Base-by-base conservation (phyloP, 2,329 filamentous ascomycete genomes). In the Didymella pinodella region DNA sequence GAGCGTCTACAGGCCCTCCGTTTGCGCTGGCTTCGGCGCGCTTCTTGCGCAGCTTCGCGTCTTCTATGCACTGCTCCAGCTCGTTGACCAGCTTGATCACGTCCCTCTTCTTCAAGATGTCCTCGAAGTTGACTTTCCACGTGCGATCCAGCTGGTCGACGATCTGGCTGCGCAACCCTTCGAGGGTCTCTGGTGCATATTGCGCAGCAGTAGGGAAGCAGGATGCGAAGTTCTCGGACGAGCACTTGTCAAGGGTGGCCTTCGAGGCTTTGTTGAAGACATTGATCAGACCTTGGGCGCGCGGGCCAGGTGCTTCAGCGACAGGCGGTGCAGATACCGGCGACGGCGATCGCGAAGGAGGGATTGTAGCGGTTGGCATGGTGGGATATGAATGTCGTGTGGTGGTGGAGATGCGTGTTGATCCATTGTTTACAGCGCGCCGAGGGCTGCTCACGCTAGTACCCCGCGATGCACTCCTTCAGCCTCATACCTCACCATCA, bases 201-300 rank as follows among this genome's bases (percentile, higher is more conserved):
- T 80, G 78, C 18, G 86, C 84, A 1, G 86, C 83, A 0, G 87
- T 89, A 0, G 87, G 86, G 64, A 89, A 89, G 67, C 87, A 89
- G 25, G 84, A 78, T 0, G 85, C 81, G 71, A 89, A 89, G 66
- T 88, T 88, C 48, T 79, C 77, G 70, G 87, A 84, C 10, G 82
- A 85, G 73, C 85, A 87, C 50, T 85, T 85, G 62, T 84, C 83
- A n/a, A 88, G 73, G 0, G 86, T 85, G 61, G 86, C 84, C 11
- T 81, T 79, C 22, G 88, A 80, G 16, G 87, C 86, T 59, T 86
- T 81, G 53, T 80, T 78, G 77, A 87, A 89, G 63, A 88, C 81
- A 64, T 86, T 85, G 67, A 85, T 82, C 7, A 89, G 79, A 47
- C 83, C 83, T 46, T 83, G 80, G 25, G 86, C 86, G 77, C 86